Evolutionary conservation across 345 rosid genomes (phyloP).

Genomic region (Corchorus capsularis): DNA sequence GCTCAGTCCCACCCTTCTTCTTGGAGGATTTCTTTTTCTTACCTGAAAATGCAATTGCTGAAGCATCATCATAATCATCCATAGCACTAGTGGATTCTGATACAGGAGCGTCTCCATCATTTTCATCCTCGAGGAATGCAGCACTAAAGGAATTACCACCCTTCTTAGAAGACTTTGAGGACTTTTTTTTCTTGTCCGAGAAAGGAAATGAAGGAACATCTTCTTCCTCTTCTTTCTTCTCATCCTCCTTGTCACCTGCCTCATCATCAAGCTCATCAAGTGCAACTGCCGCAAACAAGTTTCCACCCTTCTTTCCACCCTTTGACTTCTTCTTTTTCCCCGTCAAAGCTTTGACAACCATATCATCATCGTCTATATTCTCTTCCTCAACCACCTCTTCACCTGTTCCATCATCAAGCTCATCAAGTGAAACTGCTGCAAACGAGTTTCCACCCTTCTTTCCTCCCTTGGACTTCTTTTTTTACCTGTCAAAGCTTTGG

Average conservation of each 20-base stretch:
- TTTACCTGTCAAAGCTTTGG: conserved; percentile 40
- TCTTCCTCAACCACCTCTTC: conserved; percentile 33
- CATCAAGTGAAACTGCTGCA: conserved; percentile 29
- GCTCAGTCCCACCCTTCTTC: conserved; percentile 46
- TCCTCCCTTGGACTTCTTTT: conserved; percentile 45
- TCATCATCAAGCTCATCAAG: conserved; percentile 43
- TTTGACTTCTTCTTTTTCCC: conserved; percentile 59
- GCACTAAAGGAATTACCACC: conserved; percentile 51
- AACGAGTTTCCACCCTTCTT: conserved; percentile 33
- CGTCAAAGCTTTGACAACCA: conserved; percentile 33
- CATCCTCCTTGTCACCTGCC: conserved; percentile 31
- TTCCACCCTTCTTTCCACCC: conserved; percentile 38
- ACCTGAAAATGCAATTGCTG: conserved; percentile 47
- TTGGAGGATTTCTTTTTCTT: conserved; percentile 80
- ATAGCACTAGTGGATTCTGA: conserved; percentile 29
- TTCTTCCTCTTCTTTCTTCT: conserved; percentile 36
- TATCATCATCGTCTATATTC: conserved; percentile 37
- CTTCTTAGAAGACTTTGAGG: conserved; percentile 69
- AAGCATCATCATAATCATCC: conserved; percentile 43
- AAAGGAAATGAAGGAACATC: conserved; percentile 43
- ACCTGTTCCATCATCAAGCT: conserved; percentile 17
- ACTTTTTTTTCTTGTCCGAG: conserved; percentile 81
- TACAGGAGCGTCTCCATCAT: conserved; percentile 40
- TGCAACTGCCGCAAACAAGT: conserved; percentile 24
- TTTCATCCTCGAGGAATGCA: conserved; percentile 55